phyloP scores from a whole-genome alignment of 2,329 filamentous ascomycete species.

The Colletotrichum liaoningense region DNA sequence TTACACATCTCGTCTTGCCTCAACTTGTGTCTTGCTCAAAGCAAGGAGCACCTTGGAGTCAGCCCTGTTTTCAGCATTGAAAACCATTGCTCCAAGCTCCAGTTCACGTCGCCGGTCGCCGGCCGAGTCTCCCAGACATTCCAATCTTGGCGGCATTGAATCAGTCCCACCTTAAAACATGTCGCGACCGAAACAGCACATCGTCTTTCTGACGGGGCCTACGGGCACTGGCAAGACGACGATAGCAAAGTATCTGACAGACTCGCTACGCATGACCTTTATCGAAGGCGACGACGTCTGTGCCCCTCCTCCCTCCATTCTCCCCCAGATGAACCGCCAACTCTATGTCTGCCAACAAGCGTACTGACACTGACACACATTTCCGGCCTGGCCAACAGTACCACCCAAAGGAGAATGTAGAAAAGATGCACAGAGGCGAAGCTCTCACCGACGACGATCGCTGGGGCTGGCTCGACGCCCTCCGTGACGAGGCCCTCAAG shows the following conservation, averaged over 20 bases:
- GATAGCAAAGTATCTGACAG: slow-evolving; percentile 62
- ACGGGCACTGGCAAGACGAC: slow-evolving; percentile 73
- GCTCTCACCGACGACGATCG: slow-evolving; percentile 80
- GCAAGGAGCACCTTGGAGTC: background rate
- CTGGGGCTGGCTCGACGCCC: slow-evolving; percentile 79
- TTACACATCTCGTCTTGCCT: background rate
- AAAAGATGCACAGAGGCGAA: slow-evolving; percentile 78
- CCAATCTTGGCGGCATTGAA: background rate
- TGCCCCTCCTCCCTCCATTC: slow-evolving; percentile 21
- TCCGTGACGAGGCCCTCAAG: slow-evolving; percentile 61
- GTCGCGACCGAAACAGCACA: slow-evolving; percentile 50
- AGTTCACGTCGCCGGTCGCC: background rate
- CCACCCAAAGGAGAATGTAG: slow-evolving; percentile 72
- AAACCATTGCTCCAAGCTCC: background rate
- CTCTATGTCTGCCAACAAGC: background rate
- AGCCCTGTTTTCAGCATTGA: background rate
- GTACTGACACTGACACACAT: slow-evolving; percentile 11
- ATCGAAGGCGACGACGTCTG: slow-evolving; percentile 72
- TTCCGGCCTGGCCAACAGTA: slow-evolving; percentile 52
- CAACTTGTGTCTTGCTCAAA: background rate
- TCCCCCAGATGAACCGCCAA: background rate
- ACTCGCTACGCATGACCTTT: slow-evolving; percentile 62
- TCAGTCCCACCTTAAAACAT: background rate
- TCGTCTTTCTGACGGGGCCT: slow-evolving; percentile 71
- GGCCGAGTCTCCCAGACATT: background rate